phyloP scores from a whole-genome alignment of 1,139 yeast species.

The Geotrichum aggregatum region DNA sequence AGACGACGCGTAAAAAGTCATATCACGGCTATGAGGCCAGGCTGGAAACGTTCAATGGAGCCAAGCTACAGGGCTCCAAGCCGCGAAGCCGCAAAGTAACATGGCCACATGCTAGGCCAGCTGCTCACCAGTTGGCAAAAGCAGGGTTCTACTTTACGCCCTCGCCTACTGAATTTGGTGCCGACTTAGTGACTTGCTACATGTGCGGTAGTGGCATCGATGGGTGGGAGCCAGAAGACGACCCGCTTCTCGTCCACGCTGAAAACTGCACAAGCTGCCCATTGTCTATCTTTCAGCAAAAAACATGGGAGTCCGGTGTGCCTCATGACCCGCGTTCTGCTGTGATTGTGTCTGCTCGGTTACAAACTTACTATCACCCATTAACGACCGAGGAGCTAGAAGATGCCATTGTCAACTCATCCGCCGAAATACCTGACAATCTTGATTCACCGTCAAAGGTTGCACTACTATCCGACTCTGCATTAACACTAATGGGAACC shows the following conservation, averaged over 20 bases:
- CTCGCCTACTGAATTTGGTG: conserved; percentile 42
- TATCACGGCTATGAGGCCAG: conserved; percentile 28
- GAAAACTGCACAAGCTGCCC: conserved; percentile 48
- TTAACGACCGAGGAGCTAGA: conserved; percentile 16
- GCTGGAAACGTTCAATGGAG: conserved; percentile 30
- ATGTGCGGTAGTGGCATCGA: conserved; percentile 48
- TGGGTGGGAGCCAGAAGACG: conserved; percentile 41
- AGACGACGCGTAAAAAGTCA: conserved; percentile 15
- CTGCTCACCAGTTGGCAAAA: conserved; percentile 46
- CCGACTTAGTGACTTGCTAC: conserved; percentile 58
- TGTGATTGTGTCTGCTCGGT: conserved; percentile 45
- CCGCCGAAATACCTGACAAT: background rate
- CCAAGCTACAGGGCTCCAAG: conserved; percentile 26
- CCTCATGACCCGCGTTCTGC: conserved; percentile 41
- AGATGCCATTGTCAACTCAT: conserved; percentile 2
- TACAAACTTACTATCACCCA: conserved; percentile 47
- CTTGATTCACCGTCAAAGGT: background rate
- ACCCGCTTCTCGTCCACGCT: conserved; percentile 46
- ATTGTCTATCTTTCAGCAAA: conserved; percentile 35
- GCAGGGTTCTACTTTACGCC: conserved; percentile 59
- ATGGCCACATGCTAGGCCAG: conserved; percentile 38
- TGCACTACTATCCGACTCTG: background rate
- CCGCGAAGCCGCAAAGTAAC: conserved; percentile 27
- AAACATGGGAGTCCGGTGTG: conserved; percentile 27
- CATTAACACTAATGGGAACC: conserved; percentile 18